Evolutionary conservation across 148 eudicot genomes (phyloP).

Genomic region (Camellia japonica): DNA sequence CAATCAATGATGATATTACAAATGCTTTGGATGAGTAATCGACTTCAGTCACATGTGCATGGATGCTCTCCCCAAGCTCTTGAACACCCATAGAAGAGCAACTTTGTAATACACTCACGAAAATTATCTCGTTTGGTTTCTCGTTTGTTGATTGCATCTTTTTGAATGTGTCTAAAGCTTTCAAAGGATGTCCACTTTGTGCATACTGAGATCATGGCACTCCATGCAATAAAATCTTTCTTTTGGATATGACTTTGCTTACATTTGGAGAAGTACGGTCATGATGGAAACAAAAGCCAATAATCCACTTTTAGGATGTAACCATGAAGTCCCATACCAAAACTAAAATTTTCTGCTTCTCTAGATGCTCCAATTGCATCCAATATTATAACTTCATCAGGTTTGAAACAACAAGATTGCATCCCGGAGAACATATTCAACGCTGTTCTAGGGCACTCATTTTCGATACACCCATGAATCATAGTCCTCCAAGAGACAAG

Average conservation of each 20-base stretch:
- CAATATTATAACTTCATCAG: slow-evolving; percentile 41
- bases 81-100: slow-evolving; percentile 42
- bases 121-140: slow-evolving; percentile 62
- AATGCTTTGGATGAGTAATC: slow-evolving; percentile 52
- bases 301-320: slow-evolving; percentile 42
- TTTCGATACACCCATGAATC: slow-evolving; percentile 50
- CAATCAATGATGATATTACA: slow-evolving; percentile 51
- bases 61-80: slow-evolving; percentile 55
- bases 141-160: slow-evolving; percentile 48
- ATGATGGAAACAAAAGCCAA: slow-evolving; percentile 34
- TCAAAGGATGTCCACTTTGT: slow-evolving; percentile 39
- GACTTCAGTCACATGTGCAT: slow-evolving; percentile 41
- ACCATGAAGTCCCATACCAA: slow-evolving; percentile 47
- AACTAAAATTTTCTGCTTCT: slow-evolving; percentile 24
- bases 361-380: slow-evolving; percentile 43
- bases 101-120: slow-evolving; percentile 59
- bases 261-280: slow-evolving; percentile 58
- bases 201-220: slow-evolving; percentile 66
- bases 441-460: slow-evolving; percentile 35
- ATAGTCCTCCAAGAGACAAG: slow-evolving; percentile 61
- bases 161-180: slow-evolving; percentile 42
- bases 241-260: slow-evolving; percentile 42
- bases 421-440: slow-evolving; percentile 33
- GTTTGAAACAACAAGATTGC: slow-evolving; percentile 24
- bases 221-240: slow-evolving; percentile 67